Evolutionary conservation across 768 basidiomycete species (phyloP).

Genomic region (Amanita pallidorosea): DNA sequence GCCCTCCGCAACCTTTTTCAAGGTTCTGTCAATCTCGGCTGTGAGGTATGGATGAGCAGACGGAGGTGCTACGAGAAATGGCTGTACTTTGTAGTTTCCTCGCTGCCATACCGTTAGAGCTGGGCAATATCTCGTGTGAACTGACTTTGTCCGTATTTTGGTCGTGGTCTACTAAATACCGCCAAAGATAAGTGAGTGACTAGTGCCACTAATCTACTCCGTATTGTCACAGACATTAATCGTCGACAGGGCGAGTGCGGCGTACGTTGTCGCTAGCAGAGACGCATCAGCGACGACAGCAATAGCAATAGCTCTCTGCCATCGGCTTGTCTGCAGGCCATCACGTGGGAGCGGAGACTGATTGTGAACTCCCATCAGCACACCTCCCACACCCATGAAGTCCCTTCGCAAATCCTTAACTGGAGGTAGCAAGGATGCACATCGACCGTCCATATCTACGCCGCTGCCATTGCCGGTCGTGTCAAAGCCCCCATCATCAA

Average conservation of each 20-base stretch:
- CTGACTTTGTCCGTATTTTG: slow-evolving; percentile 15
- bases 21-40: slow-evolving; percentile 98
- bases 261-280: not conserved
- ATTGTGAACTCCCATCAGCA: not conserved
- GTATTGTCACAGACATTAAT: not conserved
- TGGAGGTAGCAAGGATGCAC: slow-evolving; percentile 37
- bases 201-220: not conserved
- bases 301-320: no score
- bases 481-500: slow-evolving; percentile 59
- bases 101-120: slow-evolving; percentile 59
- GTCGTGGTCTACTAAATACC: not conserved
- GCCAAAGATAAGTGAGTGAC: not conserved
- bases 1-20: slow-evolving; percentile 95
- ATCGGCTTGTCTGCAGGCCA: not conserved
- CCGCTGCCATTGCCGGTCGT: slow-evolving; percentile 56
- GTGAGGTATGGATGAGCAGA: slow-evolving; percentile 7
- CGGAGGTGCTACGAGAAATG: not conserved
- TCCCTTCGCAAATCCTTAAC: slow-evolving; percentile 75
- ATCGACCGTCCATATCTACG: slow-evolving; percentile 58
- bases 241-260: not conserved
- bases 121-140: slow-evolving; percentile 5
- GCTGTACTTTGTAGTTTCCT: slow-evolving; percentile 78
- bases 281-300: not conserved
- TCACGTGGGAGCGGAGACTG: not conserved
- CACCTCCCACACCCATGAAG: slow-evolving; percentile 43